Percentiles rank a stretch among this genome's conserved stretches.
phyloP scores from a whole-genome alignment of 176 grass and related monocot species.

The Canna indica region DNA sequence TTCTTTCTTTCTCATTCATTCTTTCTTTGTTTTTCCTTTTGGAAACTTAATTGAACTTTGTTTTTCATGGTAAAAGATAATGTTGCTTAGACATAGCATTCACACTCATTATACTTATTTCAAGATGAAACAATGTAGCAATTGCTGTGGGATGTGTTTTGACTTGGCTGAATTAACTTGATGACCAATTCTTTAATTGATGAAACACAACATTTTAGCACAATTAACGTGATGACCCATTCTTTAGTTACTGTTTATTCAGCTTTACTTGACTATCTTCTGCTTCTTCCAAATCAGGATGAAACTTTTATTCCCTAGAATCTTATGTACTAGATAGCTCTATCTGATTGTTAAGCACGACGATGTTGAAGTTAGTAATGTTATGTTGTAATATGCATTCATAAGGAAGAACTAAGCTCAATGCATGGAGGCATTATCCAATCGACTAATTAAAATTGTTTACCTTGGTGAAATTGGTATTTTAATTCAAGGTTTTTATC shows the following conservation, averaged over 20 bases:
- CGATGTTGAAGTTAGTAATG: background rate
- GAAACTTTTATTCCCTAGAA: too few species aligned
- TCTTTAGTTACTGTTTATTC: too few species aligned
- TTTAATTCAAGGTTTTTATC: background rate
- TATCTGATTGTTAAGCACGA: background rate
- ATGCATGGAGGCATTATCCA: background rate
- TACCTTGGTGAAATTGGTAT: constrained; percentile 13
- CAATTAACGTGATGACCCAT: too few species aligned
- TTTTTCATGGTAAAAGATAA: background rate
- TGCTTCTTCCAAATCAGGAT: too few species aligned
- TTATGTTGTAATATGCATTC: background rate
- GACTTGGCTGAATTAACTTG: background rate
- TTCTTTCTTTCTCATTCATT: too few species aligned
- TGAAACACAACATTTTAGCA: too few species aligned
- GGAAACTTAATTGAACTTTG: background rate
- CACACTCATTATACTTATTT: background rate
- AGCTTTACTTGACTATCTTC: too few species aligned
- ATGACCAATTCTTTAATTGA: background rate
- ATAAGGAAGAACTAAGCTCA: background rate
- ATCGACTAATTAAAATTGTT: constrained; percentile 7
- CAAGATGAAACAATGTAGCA: background rate
- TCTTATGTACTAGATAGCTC: background rate
- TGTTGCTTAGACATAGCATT: background rate
- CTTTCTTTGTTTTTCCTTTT: background rate
- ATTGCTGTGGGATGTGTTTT: background rate